Evolutionary conservation across 2,329 filamentous ascomycete genomes (phyloP).

Genomic region (Sporothrix phasma): DNA sequence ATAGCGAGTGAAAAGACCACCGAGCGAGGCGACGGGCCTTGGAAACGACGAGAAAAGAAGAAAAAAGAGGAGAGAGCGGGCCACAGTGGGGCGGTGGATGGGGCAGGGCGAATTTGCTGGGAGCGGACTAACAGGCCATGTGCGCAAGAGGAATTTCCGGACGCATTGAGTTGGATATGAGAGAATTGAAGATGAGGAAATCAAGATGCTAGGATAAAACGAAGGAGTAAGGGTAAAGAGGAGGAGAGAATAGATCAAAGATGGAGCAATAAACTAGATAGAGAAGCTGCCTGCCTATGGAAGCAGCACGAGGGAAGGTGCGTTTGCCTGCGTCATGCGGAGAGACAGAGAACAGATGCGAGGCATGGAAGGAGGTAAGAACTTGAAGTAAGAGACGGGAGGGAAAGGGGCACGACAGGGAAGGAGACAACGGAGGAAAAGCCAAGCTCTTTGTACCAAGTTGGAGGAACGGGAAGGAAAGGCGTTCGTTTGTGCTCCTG

Average conservation of each 20-base stretch:
- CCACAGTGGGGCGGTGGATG: slow-evolving; percentile 9
- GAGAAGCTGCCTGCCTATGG: not conserved
- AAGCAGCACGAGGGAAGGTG: slow-evolving; percentile 3
- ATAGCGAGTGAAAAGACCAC: not conserved
- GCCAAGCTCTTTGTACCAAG: slow-evolving; percentile 6
- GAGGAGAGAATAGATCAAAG: not conserved
- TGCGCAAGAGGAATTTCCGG: not conserved
- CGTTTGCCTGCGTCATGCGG: slow-evolving; percentile 5
- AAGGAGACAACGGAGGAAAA: slow-evolving; percentile 6
- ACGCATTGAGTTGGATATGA: not conserved
- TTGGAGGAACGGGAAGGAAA: not conserved
- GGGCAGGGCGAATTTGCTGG: not conserved
- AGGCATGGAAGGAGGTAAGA: not conserved
- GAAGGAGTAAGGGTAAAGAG: not conserved
- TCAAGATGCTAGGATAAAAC: not conserved
- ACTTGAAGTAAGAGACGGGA: not conserved
- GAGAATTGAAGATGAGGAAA: not conserved
- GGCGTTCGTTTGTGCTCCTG: not conserved
- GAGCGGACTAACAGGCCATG: slow-evolving; percentile 1
- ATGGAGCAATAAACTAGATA: not conserved
- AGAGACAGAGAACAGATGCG: not conserved
- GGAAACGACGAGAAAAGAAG: not conserved
- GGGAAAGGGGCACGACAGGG: not conserved
- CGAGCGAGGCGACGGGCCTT: not conserved
- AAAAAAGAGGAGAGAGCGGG: not conserved